Conservation (phyloP, 345 rosid genomes). For the Gossypium mustelinum region DNA sequence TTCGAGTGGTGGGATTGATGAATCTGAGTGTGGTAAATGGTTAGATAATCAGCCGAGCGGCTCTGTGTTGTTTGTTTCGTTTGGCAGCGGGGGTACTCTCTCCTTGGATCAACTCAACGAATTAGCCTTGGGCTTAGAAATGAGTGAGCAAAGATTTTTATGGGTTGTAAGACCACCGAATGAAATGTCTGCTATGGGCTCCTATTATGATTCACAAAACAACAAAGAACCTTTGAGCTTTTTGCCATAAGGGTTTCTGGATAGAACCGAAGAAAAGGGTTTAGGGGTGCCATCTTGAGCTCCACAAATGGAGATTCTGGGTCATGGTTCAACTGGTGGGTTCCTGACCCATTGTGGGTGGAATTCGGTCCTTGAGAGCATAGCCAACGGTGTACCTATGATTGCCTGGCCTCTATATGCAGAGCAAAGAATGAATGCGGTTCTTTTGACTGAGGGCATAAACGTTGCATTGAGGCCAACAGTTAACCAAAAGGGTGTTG, state of each 20-base stretch:
- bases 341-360: conserved; percentile 44
- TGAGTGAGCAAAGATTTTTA: not conserved
- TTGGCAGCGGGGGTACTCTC: not conserved
- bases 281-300: conserved; percentile 42
- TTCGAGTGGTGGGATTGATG: not conserved
- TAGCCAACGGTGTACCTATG: conserved; percentile 47
- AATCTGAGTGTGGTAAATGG: not conserved
- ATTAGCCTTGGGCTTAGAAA: not conserved
- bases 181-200: not conserved
- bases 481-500: not conserved
- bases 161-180: not conserved
- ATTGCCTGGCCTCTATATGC: conserved; percentile 44
- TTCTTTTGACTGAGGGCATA: not conserved
- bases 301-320: conserved; percentile 44
- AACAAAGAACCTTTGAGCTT: not conserved
- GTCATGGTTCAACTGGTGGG: conserved; percentile 35
- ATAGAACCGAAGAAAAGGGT: conserved; percentile 35
- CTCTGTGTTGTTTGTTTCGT: not conserved
- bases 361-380: conserved; percentile 45
- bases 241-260: conserved; percentile 34
- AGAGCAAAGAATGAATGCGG: conserved; percentile 39
- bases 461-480: no score
- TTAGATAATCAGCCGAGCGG: not conserved
- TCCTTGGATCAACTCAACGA: not conserved
- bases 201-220: not conserved